phyloP scores from a whole-genome alignment of 2,329 filamentous ascomycete genomes.

The Phaeoacremonium minimum region DNA sequence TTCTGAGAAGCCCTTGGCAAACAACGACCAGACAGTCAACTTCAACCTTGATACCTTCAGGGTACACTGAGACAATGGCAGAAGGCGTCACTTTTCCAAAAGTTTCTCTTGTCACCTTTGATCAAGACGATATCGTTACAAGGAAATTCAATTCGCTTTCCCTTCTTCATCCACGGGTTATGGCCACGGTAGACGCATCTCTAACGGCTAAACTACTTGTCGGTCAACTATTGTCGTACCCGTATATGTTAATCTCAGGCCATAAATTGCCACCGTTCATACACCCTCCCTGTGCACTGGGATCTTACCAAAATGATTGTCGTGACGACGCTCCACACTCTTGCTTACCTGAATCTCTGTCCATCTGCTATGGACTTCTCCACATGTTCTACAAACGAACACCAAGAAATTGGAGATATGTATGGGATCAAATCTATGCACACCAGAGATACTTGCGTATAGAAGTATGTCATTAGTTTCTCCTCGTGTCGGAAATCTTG shows the following conservation, averaged over 20 bases:
- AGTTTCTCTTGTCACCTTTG: too few species aligned
- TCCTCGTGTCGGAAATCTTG: too few species aligned
- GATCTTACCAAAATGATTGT: constrained; percentile 6
- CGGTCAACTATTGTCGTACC: constrained; percentile 17
- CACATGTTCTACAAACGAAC: constrained; percentile 16
- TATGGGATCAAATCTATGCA: constrained; percentile 18
- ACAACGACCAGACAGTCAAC: too few species aligned
- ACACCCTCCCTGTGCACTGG: constrained; percentile 16
- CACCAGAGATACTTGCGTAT: too few species aligned
- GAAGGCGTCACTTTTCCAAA: too few species aligned
- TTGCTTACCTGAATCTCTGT: constrained; percentile 18
- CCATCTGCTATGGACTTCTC: constrained; percentile 17
- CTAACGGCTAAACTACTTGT: constrained; percentile 15
- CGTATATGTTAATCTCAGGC: constrained; percentile 14
- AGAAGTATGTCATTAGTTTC: too few species aligned
- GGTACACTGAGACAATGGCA: too few species aligned
- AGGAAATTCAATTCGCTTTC: too few species aligned
- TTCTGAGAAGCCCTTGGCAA: too few species aligned
- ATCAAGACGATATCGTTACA: too few species aligned
- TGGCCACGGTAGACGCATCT: constrained; percentile 7
- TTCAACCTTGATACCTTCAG: too few species aligned
- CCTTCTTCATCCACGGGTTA: constrained; percentile 10
- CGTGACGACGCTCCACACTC: constrained; percentile 14
- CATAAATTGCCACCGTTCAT: constrained; percentile 20
- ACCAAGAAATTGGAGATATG: constrained; percentile 12